Evolutionary conservation across 2,329 filamentous ascomycete species (phyloP).

Genomic region (Stachybotrys chartarum): DNA sequence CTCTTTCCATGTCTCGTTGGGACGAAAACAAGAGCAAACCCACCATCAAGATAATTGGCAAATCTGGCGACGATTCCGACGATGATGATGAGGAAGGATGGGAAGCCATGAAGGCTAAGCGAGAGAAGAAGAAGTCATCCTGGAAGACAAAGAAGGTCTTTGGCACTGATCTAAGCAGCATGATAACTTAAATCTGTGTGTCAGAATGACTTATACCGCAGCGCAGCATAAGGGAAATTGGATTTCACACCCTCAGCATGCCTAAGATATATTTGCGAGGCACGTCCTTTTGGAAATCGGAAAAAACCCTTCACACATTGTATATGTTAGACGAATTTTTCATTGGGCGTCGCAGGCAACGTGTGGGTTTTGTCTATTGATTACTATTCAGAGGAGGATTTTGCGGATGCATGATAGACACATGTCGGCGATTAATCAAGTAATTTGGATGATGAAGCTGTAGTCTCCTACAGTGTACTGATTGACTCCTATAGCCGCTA

Average conservation of each 20-base stretch:
- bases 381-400: neutral
- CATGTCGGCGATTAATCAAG: constrained; percentile 20
- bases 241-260: constrained; percentile 16
- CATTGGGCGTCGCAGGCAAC: constrained; percentile 18
- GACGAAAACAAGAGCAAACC: constrained; percentile 24
- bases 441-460: constrained; percentile 10
- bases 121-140: constrained; percentile 58
- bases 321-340: constrained; percentile 1
- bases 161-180: constrained; percentile 38
- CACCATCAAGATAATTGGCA: constrained; percentile 29
- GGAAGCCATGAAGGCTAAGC: constrained; percentile 63
- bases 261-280: constrained; percentile 20
- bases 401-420: constrained; percentile 20
- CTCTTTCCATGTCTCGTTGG: constrained; percentile 19
- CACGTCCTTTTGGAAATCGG: constrained; percentile 9
- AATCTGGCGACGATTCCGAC: constrained; percentile 32
- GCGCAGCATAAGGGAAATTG: constrained; percentile 14
- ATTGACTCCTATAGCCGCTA: too few relatives aligned
- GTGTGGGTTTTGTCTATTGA: constrained; percentile 9
- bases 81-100: constrained; percentile 63
- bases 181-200: constrained; percentile 26
- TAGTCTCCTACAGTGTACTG: too few relatives aligned
- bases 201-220: constrained; percentile 7
- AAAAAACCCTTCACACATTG: neutral
- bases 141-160: constrained; percentile 57